Evolutionary conservation across 2,329 filamentous ascomycete genomes (phyloP).

Genomic region (Phyllosticta ampelicida): DNA sequence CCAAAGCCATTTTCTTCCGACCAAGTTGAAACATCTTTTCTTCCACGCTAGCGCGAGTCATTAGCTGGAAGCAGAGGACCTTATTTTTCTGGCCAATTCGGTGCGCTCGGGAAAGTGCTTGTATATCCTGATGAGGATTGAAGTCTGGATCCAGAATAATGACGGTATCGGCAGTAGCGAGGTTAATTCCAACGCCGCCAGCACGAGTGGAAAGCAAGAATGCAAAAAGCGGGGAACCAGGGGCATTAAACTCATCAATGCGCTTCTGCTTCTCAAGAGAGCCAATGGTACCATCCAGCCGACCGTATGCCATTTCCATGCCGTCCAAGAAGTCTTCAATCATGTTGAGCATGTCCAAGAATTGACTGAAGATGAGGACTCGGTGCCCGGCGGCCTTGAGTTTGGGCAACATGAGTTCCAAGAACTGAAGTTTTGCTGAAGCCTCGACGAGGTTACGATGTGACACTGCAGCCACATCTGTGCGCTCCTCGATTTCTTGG

Average conservation of each 20-base stretch:
- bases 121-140: conserved; percentile 96
- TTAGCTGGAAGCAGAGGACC: conserved; percentile 88
- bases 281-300: conserved; percentile 75
- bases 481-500: conserved; percentile 74
- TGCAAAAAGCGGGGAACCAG: conserved; percentile 71
- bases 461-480: conserved; percentile 48
- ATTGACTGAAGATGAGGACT: conserved; percentile 93
- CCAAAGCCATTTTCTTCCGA: conserved; percentile 88
- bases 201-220: conserved; percentile 91
- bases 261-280: conserved; percentile 84
- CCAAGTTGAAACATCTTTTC: conserved; percentile 96
- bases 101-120: conserved; percentile 87
- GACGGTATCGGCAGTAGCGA: conserved; percentile 93
- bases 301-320: conserved; percentile 60
- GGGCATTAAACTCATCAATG: conserved; percentile 88
- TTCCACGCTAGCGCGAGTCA: conserved; percentile 80
- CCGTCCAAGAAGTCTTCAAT: conserved; percentile 83
- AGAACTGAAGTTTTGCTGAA: conserved; percentile 74
- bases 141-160: conserved; percentile 97
- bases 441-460: conserved; percentile 83
- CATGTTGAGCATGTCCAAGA: conserved; percentile 74
- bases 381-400: conserved; percentile 76
- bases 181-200: conserved; percentile 92
- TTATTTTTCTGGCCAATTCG: conserved; percentile 95
- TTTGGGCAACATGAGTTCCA: conserved; percentile 80